phyloP scores from a whole-genome alignment of 768 basidiomycete species.

The Tulasnella sp. region DNA sequence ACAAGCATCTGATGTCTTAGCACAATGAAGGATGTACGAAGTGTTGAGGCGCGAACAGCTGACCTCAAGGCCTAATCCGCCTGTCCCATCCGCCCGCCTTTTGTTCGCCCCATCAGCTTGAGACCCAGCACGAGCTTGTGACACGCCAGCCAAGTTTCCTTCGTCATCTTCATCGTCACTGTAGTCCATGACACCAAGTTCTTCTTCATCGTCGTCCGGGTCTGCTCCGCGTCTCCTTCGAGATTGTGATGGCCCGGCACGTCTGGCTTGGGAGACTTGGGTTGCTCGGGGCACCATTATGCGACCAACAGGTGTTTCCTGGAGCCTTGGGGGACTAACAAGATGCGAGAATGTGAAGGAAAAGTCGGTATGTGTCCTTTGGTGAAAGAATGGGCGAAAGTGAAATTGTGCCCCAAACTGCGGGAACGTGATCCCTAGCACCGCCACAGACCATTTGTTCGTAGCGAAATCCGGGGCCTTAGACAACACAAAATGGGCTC shows the following conservation, averaged over 20 bases:
- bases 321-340: no score
- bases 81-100: background rate
- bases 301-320: no score
- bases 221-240: conserved; percentile 28
- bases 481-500: no score
- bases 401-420: no score
- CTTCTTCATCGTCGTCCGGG: conserved; percentile 31
- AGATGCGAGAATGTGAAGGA: no score
- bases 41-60: background rate
- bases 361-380: no score
- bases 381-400: no score
- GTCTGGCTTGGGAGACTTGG: background rate
- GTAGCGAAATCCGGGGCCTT: no score
- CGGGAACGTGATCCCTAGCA: no score
- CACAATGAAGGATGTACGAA: background rate
- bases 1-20: background rate
- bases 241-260: no score
- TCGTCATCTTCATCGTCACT: conserved; percentile 12
- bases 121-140: background rate
- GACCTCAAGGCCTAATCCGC: background rate
- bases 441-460: no score
- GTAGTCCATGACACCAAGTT: conserved; percentile 14
- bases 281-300: conserved; percentile 1
- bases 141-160: conserved; percentile 5
- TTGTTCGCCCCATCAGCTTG: background rate